phyloP scores from a whole-genome alignment of 306 rosid species.

The Styphnolobium japonicum region DNA sequence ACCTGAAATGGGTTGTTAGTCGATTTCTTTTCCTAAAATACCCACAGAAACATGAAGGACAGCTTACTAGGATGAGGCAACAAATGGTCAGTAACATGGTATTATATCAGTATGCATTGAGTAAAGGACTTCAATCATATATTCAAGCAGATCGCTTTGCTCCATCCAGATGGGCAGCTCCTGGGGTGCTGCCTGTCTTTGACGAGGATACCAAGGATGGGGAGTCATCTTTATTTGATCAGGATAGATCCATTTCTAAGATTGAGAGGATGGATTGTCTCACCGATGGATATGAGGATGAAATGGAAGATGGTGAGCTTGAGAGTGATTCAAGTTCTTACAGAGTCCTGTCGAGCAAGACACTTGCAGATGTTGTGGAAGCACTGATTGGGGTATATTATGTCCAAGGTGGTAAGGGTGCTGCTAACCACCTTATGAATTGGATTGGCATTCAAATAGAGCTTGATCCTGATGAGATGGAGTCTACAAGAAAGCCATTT shows the following conservation, averaged over 20 bases:
- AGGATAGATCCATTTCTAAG: slow-evolving; percentile 45
- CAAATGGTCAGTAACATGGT: slow-evolving; percentile 98
- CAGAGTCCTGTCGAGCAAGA: slow-evolving; percentile 96
- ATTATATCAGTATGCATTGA: slow-evolving; percentile 79
- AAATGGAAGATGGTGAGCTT: slow-evolving; percentile 89
- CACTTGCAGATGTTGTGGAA: slow-evolving; percentile 98
- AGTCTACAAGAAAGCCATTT: slow-evolving; percentile 51
- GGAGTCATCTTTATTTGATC: slow-evolving; percentile 79
- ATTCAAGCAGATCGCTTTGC: slow-evolving; percentile 99
- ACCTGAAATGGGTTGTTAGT: slow-evolving; percentile 96
- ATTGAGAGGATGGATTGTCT: slow-evolving; percentile 32
- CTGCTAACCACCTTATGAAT: slow-evolving; percentile 95
- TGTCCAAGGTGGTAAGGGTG: slow-evolving; percentile 84
- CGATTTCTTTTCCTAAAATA: slow-evolving; percentile 90
- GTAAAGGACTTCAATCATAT: slow-evolving; percentile 87
- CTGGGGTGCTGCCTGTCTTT: slow-evolving; percentile 93
- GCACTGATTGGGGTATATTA: slow-evolving; percentile 95
- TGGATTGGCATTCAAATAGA: slow-evolving; percentile 95
- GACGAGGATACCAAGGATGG: slow-evolving; percentile 91
- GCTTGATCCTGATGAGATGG: slow-evolving; percentile 71
- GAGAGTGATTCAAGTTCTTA: slow-evolving; percentile 94
- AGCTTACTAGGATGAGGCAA: slow-evolving; percentile 99
- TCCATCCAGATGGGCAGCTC: slow-evolving; percentile 98
- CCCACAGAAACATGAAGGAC: slow-evolving; percentile 99
- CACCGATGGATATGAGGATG: slow-evolving; percentile 56